Base-by-base conservation (phyloP, 257 asterid species). In the Primulina huaijiensis region DNA sequence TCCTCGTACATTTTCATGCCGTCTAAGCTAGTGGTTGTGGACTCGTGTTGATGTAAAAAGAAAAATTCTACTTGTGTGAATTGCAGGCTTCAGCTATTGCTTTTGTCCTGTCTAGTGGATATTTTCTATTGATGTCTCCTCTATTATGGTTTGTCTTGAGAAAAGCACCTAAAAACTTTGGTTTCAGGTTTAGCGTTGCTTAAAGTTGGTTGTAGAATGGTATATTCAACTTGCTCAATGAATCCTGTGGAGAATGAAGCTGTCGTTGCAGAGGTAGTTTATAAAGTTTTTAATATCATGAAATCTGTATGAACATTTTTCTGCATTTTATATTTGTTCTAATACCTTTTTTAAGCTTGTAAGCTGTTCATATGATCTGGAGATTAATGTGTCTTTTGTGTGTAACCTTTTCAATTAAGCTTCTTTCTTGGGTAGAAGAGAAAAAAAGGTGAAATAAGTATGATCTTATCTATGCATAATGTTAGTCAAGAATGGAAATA, bases 221-320 rank as follows among this genome's bases (percentile, higher is more conserved):
- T 93, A 67, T 93, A 93, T 79, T 93, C 99, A 69, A 93, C 99
- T 71, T 93, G 99, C 88, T 93, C 99, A 65, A 90, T 93, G 97
- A 93, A 93, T 77, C 99, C 99, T 50, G 79, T 89, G 84, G 99
- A 93, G 82, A 88, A 93, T 72, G 97, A 93, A 81, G 96, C 98
- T 69, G 98, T 89, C 62, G 98, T 93, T 70, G 88, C 97, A 0
- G 98, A 92, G 93, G 97, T 90, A 90, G 62, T 74, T 71, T 73
- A 19, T 58, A 64, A 65, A 38, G 2, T 35, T 69, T 37, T 61
- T 73, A 9, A 31, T 62, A 65, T 31, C 50, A 75, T 62, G n/a
- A 30, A 50, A 33, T 33, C 10, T 37, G 38, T 63, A 72, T 62
- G 71, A 35, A 6, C 10, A 43, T 11, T 11, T 11, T 1, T 12